Percentiles rank a stretch among this genome's conserved stretches.
Conservation (phyloP, 352 stramenopile species). For the Phytophthora crassamura region DNA sequence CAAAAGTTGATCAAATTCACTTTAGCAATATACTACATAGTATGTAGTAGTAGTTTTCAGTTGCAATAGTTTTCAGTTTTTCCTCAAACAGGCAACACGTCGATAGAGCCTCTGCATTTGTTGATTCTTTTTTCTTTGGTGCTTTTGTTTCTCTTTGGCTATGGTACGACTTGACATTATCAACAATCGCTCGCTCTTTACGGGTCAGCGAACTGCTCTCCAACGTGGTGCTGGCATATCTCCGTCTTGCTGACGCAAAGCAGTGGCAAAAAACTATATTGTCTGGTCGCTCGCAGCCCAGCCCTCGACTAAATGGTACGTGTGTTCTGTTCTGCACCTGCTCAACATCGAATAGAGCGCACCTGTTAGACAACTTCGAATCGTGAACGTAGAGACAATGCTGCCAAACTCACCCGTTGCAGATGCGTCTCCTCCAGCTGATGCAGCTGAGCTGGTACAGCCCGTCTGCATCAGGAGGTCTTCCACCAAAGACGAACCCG, state of each 20-base stretch:
- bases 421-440: constrained; percentile 6
- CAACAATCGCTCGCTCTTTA: constrained; percentile 38
- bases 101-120: constrained; percentile 12
- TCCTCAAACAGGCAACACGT: background rate
- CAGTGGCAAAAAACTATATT: constrained; percentile 36
- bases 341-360: background rate
- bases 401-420: constrained; percentile 20
- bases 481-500: constrained; percentile 42
- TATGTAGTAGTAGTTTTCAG: too few relatives aligned
- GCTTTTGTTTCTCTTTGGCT: constrained; percentile 19
- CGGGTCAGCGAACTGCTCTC: constrained; percentile 14
- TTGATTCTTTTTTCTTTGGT: constrained; percentile 21
- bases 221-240: background rate
- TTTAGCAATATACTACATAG: too few relatives aligned
- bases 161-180: constrained; percentile 65
- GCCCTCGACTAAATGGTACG: constrained; percentile 33
- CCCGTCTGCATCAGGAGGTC: constrained; percentile 40
- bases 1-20: too few relatives aligned
- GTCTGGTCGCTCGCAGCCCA: constrained; percentile 9
- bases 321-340: constrained; percentile 31
- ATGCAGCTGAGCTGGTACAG: constrained; percentile 2
- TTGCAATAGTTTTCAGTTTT: too few relatives aligned
- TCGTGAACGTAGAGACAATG: background rate
- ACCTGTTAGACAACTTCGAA: constrained; percentile 22
- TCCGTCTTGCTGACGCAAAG: constrained; percentile 12